Evolutionary conservation across 2,329 filamentous ascomycete species (phyloP).

Genomic region (Rhynchosporium secalis): DNA sequence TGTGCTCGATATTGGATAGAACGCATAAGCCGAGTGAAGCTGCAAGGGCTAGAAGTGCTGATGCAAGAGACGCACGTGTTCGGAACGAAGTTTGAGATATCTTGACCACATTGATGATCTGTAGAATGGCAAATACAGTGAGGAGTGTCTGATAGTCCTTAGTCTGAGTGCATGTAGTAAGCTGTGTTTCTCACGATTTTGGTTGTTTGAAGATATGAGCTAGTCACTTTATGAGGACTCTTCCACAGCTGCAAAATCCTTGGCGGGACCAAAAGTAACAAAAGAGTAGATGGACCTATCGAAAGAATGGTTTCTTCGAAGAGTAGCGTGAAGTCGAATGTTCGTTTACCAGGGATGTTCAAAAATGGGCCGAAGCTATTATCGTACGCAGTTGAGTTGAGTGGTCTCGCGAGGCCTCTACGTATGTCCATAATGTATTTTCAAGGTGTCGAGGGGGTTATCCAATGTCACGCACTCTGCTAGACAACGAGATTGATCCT

Average conservation of each 20-base stretch:
- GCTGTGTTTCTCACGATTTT: conserved; percentile 24
- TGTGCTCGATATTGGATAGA: conserved; percentile 32
- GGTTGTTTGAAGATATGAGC: conserved; percentile 23
- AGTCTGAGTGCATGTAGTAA: not conserved
- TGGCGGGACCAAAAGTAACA: conserved; percentile 27
- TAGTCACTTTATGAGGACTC: conserved; percentile 25
- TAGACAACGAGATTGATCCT: not conserved
- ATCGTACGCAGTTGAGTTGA: conserved; percentile 22
- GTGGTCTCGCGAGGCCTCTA: not conserved
- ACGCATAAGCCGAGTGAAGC: conserved; percentile 25
- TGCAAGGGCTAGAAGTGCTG: conserved; percentile 27
- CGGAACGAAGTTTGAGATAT: conserved; percentile 20
- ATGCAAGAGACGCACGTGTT: conserved; percentile 29
- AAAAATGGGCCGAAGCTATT: conserved; percentile 28
- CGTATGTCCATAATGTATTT: conserved; percentile 17
- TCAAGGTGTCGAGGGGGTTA: not conserved
- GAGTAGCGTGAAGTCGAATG: conserved; percentile 36
- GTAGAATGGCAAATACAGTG: conserved; percentile 24
- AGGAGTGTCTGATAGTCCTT: conserved; percentile 21
- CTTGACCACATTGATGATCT: conserved; percentile 26
- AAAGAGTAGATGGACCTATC: conserved; percentile 31
- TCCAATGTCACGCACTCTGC: not conserved
- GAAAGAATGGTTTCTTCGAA: conserved; percentile 37
- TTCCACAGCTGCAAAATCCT: conserved; percentile 27
- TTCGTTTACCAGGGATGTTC: conserved; percentile 14